A percentile compares a stretch with the other conserved stretches of the same genome.
These are phyloP conservation scores for Paraconiothyrium sp. DNA, from an alignment of 2,329 filamentous ascomycete genomes.

Conservation along the genomic window DNA sequence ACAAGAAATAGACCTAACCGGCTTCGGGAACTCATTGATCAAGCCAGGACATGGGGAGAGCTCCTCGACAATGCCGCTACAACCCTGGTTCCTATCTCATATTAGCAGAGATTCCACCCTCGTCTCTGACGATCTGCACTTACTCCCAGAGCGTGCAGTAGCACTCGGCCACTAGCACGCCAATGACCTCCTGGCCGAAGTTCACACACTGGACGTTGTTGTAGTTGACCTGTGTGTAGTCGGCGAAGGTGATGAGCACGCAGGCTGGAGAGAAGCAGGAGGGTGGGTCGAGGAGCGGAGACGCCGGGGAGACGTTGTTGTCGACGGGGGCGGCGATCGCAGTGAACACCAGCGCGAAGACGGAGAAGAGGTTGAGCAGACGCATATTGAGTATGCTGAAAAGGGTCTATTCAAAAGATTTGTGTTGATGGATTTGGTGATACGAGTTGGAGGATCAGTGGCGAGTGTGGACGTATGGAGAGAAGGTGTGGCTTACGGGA, in stretches of 20 bases:
- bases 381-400: neutral
- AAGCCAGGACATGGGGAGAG: neutral
- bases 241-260: conserved; percentile 1
- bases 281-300: neutral
- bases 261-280: neutral
- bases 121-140: neutral
- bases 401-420: neutral
- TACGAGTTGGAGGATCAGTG: too few relatives aligned
- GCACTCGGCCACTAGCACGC: neutral
- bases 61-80: neutral
- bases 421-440: neutral
- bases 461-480: too few relatives aligned
- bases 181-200: neutral
- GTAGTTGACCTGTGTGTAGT: neutral
- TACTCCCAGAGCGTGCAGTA: conserved; percentile 1
- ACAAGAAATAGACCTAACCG: neutral
- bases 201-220: neutral
- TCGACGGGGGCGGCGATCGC: neutral
- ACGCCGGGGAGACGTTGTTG: neutral
- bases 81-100: neutral
- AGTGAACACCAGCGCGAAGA: neutral
- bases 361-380: neutral
- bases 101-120: neutral
- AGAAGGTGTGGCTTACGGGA: too few relatives aligned
- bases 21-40: neutral